Evolutionary conservation across 495 filamentous ascomycete species (phyloP).

Genomic region (Chaetomium cochliodes): DNA sequence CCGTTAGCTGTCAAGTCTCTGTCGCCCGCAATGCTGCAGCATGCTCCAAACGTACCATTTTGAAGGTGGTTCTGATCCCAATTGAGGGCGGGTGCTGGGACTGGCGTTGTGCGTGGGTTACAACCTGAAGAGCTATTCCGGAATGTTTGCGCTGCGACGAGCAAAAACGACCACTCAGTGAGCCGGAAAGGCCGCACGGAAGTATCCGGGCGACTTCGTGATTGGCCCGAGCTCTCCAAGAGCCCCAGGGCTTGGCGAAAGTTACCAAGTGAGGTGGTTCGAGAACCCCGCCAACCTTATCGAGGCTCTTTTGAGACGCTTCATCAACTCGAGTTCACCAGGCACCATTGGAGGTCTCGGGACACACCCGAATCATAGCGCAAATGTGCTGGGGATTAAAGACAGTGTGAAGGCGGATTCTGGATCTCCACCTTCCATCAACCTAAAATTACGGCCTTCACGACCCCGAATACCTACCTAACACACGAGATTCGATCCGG

Average conservation of each 20-base stretch:
- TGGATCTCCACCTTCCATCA: not conserved
- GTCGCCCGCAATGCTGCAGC: not conserved
- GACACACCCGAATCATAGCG: not conserved
- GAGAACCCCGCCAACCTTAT: constrained; percentile 4
- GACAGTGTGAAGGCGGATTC: not conserved
- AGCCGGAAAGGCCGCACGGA: constrained; percentile 36
- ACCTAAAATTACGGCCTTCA: no score
- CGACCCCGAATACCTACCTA: not conserved
- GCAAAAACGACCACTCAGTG: constrained; percentile 30
- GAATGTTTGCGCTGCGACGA: constrained; percentile 28
- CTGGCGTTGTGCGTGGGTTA: constrained; percentile 23
- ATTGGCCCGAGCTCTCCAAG: constrained; percentile 44
- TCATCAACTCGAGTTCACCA: not conserved
- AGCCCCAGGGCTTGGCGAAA: constrained; percentile 16
- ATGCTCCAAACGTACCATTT: constrained; percentile 39
- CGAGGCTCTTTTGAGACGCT: not conserved
- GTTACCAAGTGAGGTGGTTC: not conserved
- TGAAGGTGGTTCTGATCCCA: constrained; percentile 28
- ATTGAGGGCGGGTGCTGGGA: constrained; percentile 25
- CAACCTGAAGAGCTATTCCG: constrained; percentile 14
- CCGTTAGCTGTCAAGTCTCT: constrained; percentile 30
- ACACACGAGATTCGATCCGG: not conserved
- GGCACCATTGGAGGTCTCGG: not conserved
- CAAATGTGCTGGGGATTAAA: not conserved
- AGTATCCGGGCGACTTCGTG: constrained; percentile 30